Evolutionary conservation across 495 filamentous ascomycete genomes (phyloP).

Genomic region (Clavariopsis aquatica): DNA sequence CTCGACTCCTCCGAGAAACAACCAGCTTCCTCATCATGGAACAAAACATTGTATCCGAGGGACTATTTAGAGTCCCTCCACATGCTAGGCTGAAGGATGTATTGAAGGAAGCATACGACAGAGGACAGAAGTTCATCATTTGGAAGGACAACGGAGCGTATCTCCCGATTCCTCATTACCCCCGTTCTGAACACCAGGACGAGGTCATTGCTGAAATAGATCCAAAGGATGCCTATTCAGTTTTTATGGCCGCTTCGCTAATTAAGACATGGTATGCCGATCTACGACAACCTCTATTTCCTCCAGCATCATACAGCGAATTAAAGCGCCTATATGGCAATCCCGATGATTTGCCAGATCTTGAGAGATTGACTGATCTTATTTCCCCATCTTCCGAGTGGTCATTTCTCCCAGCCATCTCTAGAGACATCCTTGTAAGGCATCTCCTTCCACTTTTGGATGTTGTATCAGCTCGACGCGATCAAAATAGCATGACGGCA

Average conservation of each 20-base stretch:
- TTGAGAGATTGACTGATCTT: slow-evolving; percentile 42
- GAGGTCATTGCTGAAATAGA: slow-evolving; percentile 47
- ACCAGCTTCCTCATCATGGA: slow-evolving; percentile 53
- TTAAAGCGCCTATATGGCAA: slow-evolving; percentile 44
- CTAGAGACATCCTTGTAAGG: slow-evolving; percentile 50
- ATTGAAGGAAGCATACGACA: slow-evolving; percentile 56
- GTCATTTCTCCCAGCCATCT: slow-evolving; percentile 44
- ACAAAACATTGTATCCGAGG: slow-evolving; percentile 50
- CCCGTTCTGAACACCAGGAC: slow-evolving; percentile 36
- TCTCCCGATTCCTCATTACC: slow-evolving; percentile 41
- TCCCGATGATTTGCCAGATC: slow-evolving; percentile 31
- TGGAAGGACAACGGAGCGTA: slow-evolving; percentile 49
- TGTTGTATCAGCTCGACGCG: slow-evolving; percentile 47
- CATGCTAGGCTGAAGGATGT: slow-evolving; percentile 51
- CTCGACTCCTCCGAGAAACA: slow-evolving; percentile 55
- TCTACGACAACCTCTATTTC: slow-evolving; percentile 55
- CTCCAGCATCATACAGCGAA: slow-evolving; percentile 48
- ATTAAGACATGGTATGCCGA: slow-evolving; percentile 60
- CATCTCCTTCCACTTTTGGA: slow-evolving; percentile 57
- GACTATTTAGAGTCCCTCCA: slow-evolving; percentile 56
- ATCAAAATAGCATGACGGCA: slow-evolving; percentile 56
- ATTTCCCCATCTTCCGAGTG: slow-evolving; percentile 46
- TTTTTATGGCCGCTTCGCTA: slow-evolving; percentile 53
- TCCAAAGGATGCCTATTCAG: slow-evolving; percentile 52
- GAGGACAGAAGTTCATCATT: slow-evolving; percentile 54